Evolutionary conservation across 768 basidiomycete genomes (phyloP), one percentile per base, ranked within the genome.

Genomic region (Coprinopsis strossmayeri): DNA sequence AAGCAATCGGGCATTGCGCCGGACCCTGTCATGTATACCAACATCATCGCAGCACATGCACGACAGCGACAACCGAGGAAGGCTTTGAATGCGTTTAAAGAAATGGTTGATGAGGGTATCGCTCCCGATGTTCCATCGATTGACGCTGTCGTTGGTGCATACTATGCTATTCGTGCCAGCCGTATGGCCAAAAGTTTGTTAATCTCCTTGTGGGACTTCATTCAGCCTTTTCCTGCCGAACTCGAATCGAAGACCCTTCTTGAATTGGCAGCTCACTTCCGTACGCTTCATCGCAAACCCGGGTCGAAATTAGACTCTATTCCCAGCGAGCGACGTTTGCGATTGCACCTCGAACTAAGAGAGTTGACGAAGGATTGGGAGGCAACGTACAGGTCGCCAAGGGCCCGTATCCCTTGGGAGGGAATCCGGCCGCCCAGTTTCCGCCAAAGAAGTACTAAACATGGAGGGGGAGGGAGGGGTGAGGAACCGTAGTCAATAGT

Each of bases 21-120:
- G 18, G 80, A 82, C 54, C 72, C 78, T 17, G 74, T 82, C 38
- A 79, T 87, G 74, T 87, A 81, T 69, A 91, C 89, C 21, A 81
- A 84, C 52, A 73, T 93, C 52, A 82, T 93, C 55, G 69, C 73
- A 28, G 89, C 85, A 2, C 76, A 83, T 61, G 84, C 78, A 18
- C 77, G 78, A n/a, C 70, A 72, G 45, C 75, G 77, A 12, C 65
- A 79, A 26, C 77, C 84, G 3, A 65, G 67, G 2, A 59, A 65
- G 23, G 86, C 86, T 0, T 63, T 76, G 54, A 64, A 61, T 26
- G 65, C 71, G 21, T 91, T 89, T 58, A 72, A 72, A 27, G 63
- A 70, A 32, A 89, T 92, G 86, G 54, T 86, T 11, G 64, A 68
- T 2, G 63, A 67, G 12, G 83, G 81, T 15, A 64, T 91, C 42